Evolutionary conservation across 257 asterid genomes (phyloP), one percentile per base, ranked within the genome.

Genomic region (Przewalskia tangutica): DNA sequence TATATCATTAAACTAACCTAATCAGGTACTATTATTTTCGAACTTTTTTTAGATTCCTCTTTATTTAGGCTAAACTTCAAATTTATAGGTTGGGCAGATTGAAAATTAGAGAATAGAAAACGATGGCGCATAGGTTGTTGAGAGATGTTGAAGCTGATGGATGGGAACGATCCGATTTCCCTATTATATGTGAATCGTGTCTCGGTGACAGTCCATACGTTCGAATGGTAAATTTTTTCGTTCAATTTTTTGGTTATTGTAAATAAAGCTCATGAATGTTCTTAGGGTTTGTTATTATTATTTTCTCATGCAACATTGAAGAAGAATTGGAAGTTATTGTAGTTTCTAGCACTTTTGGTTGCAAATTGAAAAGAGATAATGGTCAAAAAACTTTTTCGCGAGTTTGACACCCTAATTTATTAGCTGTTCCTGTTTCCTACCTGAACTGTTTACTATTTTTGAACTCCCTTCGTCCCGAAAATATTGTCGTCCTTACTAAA

Each of bases 141-240:
- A 93, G 98, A 85, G 94, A 96, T 84, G 97, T 85, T 0, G 99
- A 93, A 85, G 94, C 98, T 7, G 99, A 96, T 88, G 99, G 98
- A 48, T 96, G 99, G 99, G 99, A 96, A 86, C 90, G 98, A 38
- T 88, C 99, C 20, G 98, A 96, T 81, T 96, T 94, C 83, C 98
- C 98, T 5, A 94, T 96, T 80, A 93, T 96, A 17, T 96, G 99
- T 46, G 98, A 94, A 83, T 96, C 99, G 5, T 96, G 99, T 86
- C 97, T 96, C 4, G 98, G 99, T 5, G 98, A 96, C 79, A 96
- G 91, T 81, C 99, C 98, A 14, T 94, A 94, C 44, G 93, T 94
- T 83, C 92, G 99, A 83, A 96, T 96, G 99, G 99, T 95, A 92
- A n/a, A 12, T 38, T 82, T 53, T 4, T 17, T 1, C 59, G 7